Base-by-base conservation (phyloP, 768 basidiomycete species). In the Cystoderma amianthinum region DNA sequence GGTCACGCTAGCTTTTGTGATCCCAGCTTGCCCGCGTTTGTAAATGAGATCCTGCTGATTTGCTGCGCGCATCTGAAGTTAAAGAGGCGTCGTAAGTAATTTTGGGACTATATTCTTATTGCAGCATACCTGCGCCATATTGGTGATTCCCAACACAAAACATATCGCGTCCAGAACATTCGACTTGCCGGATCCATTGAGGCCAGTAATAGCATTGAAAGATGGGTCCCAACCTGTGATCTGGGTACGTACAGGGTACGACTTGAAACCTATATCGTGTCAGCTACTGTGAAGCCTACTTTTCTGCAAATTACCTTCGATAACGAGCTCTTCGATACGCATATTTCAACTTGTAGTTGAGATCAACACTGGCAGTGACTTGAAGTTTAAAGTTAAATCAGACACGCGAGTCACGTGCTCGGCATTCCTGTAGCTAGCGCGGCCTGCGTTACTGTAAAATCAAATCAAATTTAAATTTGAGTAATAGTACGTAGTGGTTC, bases 91-190 rank as follows among this genome's bases (percentile, higher is more conserved):
- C 46, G 50, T 39, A 32, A 49, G 38, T 19, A 36, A 12, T 25
- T 18, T 30, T 38, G 17, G 19, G 30, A 12, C 3, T n/a, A 15
- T 33, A 21, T 28, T 15, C n/a, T 20, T 16, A 41, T 10, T 3
- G 2, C 44, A 5, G 56, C 78, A 41, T 47, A 89, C 94, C 47
- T 84, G 82, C n/a, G 85, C 69, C 85, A 97, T 89, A 60, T 97
- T 98, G 2, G 94, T 98, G 50, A 98, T 89, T 12, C 96, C 96
- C 15, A 99, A 74, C 12, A 97, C 96, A 59, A 99, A 99, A 64
- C 94, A 96, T 63, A 98, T 98, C 44, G 96, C 94, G 69, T 99
- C 96, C 48, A 99, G 80, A 53, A 99, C 98, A 67, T 99, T 99
- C 44, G 93, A 96, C 69, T 99, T 98, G 52, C 95, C 95, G 0